These are phyloP conservation scores for Agrocybe pediades DNA, from an alignment of 768 basidiomycete species.

Conservation along the genomic window DNA sequence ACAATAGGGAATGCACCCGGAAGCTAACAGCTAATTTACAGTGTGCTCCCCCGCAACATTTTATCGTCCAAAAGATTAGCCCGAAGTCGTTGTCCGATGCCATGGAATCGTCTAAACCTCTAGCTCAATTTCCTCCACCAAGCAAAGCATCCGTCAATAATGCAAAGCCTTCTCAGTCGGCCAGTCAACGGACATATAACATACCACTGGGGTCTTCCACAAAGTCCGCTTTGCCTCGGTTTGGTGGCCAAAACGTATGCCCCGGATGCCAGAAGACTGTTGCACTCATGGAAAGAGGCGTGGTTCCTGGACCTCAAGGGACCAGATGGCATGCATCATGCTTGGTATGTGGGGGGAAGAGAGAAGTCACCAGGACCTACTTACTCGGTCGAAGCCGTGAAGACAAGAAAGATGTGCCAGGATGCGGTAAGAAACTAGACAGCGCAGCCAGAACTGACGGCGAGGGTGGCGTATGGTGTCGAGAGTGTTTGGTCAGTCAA, in stretches of 20 bases:
- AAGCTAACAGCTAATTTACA: conserved; percentile 22
- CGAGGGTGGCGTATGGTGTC: conserved; percentile 78
- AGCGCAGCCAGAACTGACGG: conserved; percentile 77
- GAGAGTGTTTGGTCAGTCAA: conserved; percentile 76
- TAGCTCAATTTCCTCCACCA: conserved; percentile 5
- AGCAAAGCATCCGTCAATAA: conserved; percentile 15
- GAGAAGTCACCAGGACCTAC: conserved; percentile 35
- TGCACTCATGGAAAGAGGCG: conserved; percentile 83
- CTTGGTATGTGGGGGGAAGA: conserved; percentile 81
- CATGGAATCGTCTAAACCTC: conserved; percentile 4
- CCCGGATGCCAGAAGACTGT: conserved; percentile 77
- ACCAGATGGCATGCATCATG: conserved; percentile 80
- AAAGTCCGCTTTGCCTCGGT: conserved; percentile 47
- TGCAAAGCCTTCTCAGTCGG: conserved; percentile 12
- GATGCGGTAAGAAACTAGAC: conserved; percentile 83
- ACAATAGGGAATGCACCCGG: too few species aligned
- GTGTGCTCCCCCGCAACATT: conserved; percentile 48
- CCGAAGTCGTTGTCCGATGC: conserved; percentile 22
- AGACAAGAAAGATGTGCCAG: conserved; percentile 60
- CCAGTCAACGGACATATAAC: conserved; percentile 25
- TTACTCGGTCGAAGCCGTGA: conserved; percentile 41
- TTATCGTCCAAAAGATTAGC: conserved; percentile 35
- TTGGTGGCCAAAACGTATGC: conserved; percentile 63
- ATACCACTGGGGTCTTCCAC: conserved; percentile 18
- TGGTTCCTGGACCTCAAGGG: conserved; percentile 83